phyloP scores from a whole-genome alignment of 805 yeast genomes.

The Scheffersomyces lignosus region DNA sequence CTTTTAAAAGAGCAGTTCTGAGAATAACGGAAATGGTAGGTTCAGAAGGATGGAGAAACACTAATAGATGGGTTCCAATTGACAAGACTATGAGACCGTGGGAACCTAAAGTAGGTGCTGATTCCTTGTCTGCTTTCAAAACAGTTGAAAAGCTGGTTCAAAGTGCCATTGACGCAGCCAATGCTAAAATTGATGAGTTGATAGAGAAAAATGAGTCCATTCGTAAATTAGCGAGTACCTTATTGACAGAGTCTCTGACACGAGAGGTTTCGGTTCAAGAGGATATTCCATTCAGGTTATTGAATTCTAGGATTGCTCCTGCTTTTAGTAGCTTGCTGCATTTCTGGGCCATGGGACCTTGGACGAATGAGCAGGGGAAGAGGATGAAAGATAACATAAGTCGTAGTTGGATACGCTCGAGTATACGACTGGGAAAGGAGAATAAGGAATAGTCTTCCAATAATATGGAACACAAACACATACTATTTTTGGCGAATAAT shows the following conservation, averaged over 20 bases:
- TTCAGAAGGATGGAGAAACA: slow-evolving; percentile 50
- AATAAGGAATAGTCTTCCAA: neutral
- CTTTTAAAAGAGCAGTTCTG: slow-evolving; percentile 69
- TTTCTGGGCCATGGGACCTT: slow-evolving; percentile 68
- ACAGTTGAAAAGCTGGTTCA: slow-evolving; percentile 1
- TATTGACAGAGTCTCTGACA: slow-evolving; percentile 17
- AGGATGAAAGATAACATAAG: slow-evolving; percentile 55
- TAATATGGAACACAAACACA: too few species aligned
- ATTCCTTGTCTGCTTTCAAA: too few species aligned
- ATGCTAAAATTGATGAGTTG: slow-evolving; percentile 8
- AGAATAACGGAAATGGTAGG: slow-evolving; percentile 61
- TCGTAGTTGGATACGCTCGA: slow-evolving; percentile 50
- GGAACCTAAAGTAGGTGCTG: slow-evolving; percentile 47
- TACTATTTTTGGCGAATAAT: too few species aligned
- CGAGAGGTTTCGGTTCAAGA: slow-evolving; percentile 18
- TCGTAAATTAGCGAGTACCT: slow-evolving; percentile 7
- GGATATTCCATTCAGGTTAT: neutral
- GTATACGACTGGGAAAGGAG: slow-evolving; percentile 10
- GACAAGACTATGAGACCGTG: slow-evolving; percentile 56
- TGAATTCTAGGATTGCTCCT: slow-evolving; percentile 28
- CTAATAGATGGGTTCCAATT: slow-evolving; percentile 55
- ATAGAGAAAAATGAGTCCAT: slow-evolving; percentile 9
- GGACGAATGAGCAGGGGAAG: slow-evolving; percentile 50
- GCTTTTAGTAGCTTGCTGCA: slow-evolving; percentile 42
- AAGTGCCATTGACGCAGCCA: neutral